A percentile compares a stretch with the other conserved stretches of the same genome.
Evolutionary conservation across 1,139 yeast genomes (phyloP).

Genomic region (Pichia sp.): DNA sequence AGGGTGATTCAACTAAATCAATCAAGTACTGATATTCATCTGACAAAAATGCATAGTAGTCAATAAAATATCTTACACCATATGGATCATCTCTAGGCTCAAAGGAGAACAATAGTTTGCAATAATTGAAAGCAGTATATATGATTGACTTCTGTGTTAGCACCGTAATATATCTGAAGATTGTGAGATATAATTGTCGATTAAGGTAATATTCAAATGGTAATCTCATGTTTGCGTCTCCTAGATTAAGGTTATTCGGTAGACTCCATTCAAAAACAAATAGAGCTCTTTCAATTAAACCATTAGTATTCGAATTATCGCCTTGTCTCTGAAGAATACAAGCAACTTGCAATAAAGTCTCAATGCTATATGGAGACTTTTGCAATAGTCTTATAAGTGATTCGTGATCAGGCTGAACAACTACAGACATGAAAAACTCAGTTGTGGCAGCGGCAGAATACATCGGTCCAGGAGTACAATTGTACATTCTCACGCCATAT

Average conservation of each 20-base stretch:
- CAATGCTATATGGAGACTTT: conserved; percentile 65
- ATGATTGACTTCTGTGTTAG: conserved; percentile 74
- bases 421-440: conserved; percentile 60
- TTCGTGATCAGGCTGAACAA: conserved; percentile 65
- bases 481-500: conserved; percentile 50
- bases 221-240: conserved; percentile 54
- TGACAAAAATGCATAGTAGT: conserved; percentile 65
- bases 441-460: conserved; percentile 20
- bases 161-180: conserved; percentile 64
- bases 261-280: conserved; percentile 71
- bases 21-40: conserved; percentile 58
- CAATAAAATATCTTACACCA: conserved; percentile 78
- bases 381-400: conserved; percentile 50
- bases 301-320: conserved; percentile 62
- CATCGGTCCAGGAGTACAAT: conserved; percentile 41
- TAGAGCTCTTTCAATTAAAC: conserved; percentile 66
- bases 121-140: conserved; percentile 67
- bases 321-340: conserved; percentile 72
- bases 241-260: conserved; percentile 42
- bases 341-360: conserved; percentile 74
- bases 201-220: conserved; percentile 74
- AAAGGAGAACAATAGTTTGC: conserved; percentile 60
- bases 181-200: conserved; percentile 66
- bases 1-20: conserved; percentile 46
- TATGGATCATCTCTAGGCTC: conserved; percentile 78